These are phyloP conservation scores for Fusarium euwallaceae DNA, from an alignment of 2,329 filamentous ascomycete species.

Conservation along the genomic window DNA sequence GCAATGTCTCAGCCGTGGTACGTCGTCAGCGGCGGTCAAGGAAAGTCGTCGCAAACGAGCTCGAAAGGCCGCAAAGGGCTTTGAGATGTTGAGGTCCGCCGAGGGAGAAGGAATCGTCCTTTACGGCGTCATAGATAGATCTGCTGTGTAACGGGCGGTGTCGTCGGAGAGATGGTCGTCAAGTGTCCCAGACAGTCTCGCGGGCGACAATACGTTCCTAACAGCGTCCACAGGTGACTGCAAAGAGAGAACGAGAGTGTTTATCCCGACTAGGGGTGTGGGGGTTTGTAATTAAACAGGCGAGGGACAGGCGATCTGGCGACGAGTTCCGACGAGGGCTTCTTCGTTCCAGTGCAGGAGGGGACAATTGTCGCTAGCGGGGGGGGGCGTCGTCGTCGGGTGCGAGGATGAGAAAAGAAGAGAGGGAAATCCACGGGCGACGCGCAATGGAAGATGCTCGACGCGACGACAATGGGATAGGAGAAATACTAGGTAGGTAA, in stretches of 20 bases:
- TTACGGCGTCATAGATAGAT: constrained; percentile 48
- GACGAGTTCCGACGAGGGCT: constrained; percentile 36
- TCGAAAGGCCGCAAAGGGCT: constrained; percentile 34
- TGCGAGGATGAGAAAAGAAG: constrained; percentile 19
- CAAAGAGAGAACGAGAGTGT: constrained; percentile 36
- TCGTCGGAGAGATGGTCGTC: constrained; percentile 36
- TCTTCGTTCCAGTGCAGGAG: constrained; percentile 44
- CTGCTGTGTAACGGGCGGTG: constrained; percentile 25
- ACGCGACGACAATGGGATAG: constrained; percentile 18
- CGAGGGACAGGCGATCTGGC: constrained; percentile 37
- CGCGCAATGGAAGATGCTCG: constrained; percentile 12
- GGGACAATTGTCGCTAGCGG: constrained; percentile 30
- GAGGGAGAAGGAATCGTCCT: constrained; percentile 31
- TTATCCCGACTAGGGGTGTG: constrained; percentile 46
- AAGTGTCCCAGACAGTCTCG: constrained; percentile 41
- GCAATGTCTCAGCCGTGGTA: constrained; percentile 32
- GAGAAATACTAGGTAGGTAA: constrained; percentile 18
- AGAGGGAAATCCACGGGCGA: constrained; percentile 17
- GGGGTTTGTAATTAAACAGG: constrained; percentile 49
- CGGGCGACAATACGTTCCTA: constrained; percentile 26
- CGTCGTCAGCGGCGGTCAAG: constrained; percentile 21
- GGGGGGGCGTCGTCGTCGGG: constrained; percentile 28
- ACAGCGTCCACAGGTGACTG: constrained; percentile 32
- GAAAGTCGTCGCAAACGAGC: constrained; percentile 22
- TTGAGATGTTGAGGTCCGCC: constrained; percentile 30